Evolutionary conservation across 306 rosid species (phyloP).

Genomic region (Inga laurina): DNA sequence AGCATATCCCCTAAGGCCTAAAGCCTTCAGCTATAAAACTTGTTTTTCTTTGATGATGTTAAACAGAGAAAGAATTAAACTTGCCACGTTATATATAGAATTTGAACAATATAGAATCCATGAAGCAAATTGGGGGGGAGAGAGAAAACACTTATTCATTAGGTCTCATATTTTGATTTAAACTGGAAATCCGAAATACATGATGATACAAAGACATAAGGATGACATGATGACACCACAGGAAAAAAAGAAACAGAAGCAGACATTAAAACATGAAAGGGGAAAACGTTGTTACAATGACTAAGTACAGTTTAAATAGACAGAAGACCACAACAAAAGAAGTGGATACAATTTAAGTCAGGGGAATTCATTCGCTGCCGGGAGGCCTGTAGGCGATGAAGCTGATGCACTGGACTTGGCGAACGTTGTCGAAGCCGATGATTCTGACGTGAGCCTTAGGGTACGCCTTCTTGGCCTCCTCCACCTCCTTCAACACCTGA

Average conservation of each 20-base stretch:
- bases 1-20: not conserved
- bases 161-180: constrained; percentile 49
- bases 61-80: not conserved
- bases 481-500: constrained; percentile 59
- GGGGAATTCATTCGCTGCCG: too few species aligned
- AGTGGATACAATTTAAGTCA: not conserved
- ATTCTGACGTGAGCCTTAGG: constrained; percentile 55
- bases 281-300: constrained; percentile 27
- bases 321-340: not conserved
- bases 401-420: constrained; percentile 86
- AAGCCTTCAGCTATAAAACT: not conserved
- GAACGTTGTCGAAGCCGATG: constrained; percentile 84
- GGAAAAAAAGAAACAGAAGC: not conserved
- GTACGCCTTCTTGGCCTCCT: constrained; percentile 46
- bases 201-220: constrained; percentile 25
- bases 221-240: not conserved
- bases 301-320: constrained; percentile 29
- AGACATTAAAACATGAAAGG: not conserved
- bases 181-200: constrained; percentile 36
- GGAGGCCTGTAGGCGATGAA: constrained; percentile 80
- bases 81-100: not conserved
- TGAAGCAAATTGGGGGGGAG: not conserved
- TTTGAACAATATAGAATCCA: not conserved
- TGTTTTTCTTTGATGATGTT: not conserved
- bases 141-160: constrained; percentile 32